phyloP scores from a whole-genome alignment of 1,284 basidiomycete species.

The Tilletia walkeri region DNA sequence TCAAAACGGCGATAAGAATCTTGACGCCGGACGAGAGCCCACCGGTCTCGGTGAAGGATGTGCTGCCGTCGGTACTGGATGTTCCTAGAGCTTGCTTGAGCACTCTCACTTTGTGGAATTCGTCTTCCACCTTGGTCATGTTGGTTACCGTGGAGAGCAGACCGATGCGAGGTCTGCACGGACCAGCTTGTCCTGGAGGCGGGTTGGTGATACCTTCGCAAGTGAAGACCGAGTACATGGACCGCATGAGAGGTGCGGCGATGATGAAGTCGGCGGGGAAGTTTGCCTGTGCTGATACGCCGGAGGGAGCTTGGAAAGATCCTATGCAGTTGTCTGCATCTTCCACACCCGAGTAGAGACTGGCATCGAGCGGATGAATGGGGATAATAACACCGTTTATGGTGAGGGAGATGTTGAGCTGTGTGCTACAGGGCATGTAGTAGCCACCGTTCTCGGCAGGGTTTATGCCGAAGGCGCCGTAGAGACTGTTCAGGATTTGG shows the following conservation, averaged over 20 bases:
- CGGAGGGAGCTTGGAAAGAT: slow-evolving; percentile 42
- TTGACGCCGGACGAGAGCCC: slow-evolving; percentile 31
- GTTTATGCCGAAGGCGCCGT: slow-evolving; percentile 45
- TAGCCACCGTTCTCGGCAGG: slow-evolving; percentile 41
- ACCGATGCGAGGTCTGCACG: slow-evolving; percentile 37
- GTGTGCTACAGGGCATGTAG: slow-evolving; percentile 43
- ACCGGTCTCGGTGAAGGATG: not conserved
- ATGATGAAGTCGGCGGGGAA: slow-evolving; percentile 45
- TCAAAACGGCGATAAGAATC: slow-evolving; percentile 44
- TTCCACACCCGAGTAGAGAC: slow-evolving; percentile 27
- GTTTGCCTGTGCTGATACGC: slow-evolving; percentile 28
- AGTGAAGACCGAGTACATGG: slow-evolving; percentile 42
- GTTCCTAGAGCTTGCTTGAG: slow-evolving; percentile 39
- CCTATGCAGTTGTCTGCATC: slow-evolving; percentile 38
- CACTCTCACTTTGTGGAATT: slow-evolving; percentile 46
- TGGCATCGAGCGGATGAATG: slow-evolving; percentile 47
- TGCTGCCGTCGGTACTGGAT: slow-evolving; percentile 24
- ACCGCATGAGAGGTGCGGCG: slow-evolving; percentile 43
- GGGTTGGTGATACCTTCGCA: slow-evolving; percentile 34
- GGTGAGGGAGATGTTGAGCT: slow-evolving; percentile 40
- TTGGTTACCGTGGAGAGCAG: slow-evolving; percentile 38
- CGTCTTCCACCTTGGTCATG: slow-evolving; percentile 30
- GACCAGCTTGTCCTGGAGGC: slow-evolving; percentile 27
- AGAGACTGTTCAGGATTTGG: slow-evolving; percentile 40
- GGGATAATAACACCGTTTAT: slow-evolving; percentile 33